A percentile compares a stretch with the other conserved stretches of the same genome.
Evolutionary conservation across 2,329 filamentous ascomycete genomes (phyloP).

Genomic region (Aplosporella prunicola): DNA sequence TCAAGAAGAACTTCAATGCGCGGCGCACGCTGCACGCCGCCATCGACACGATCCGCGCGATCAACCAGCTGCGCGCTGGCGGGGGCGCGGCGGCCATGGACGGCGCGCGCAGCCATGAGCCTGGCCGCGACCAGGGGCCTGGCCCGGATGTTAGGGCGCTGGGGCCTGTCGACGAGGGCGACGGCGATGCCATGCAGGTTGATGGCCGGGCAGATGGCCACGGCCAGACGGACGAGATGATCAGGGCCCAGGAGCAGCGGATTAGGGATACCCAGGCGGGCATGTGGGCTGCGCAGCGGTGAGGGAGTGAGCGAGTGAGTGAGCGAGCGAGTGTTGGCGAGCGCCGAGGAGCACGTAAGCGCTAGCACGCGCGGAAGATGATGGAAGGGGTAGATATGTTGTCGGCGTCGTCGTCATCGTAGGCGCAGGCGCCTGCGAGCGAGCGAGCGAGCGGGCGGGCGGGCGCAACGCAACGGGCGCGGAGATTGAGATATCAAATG

Average conservation of each 20-base stretch:
- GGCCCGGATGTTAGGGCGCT: conserved; percentile 11
- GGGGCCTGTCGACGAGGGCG: conserved; percentile 5
- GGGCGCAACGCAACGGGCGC: too few relatives aligned
- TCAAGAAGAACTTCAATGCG: conserved; percentile 64
- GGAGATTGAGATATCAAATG: too few relatives aligned
- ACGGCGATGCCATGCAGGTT: conserved; percentile 38
- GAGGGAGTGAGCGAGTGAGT: too few relatives aligned
- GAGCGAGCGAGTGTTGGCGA: too few relatives aligned
- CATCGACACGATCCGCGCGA: conserved; percentile 58
- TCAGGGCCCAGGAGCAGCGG: conserved; percentile 49
- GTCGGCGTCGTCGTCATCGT: too few relatives aligned
- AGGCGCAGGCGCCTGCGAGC: too few relatives aligned
- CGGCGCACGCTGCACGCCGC: conserved; percentile 55
- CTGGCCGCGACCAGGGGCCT: conserved; percentile 19
- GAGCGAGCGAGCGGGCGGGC: too few relatives aligned
- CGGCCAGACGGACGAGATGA: conserved; percentile 55
- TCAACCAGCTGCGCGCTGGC: conserved; percentile 56
- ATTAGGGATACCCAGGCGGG: conserved; percentile 51
- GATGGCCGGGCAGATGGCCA: conserved; percentile 50
- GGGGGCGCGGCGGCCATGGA: conserved; percentile 52
- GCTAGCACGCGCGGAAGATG: too few relatives aligned
- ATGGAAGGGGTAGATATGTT: too few relatives aligned
- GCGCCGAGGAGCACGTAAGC: too few relatives aligned
- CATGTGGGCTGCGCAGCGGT: conserved; percentile 39
- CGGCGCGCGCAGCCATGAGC: conserved; percentile 48